These are phyloP conservation scores for Tagetes erecta DNA, from an alignment of 129 eudicot species.

Conservation along the genomic window DNA sequence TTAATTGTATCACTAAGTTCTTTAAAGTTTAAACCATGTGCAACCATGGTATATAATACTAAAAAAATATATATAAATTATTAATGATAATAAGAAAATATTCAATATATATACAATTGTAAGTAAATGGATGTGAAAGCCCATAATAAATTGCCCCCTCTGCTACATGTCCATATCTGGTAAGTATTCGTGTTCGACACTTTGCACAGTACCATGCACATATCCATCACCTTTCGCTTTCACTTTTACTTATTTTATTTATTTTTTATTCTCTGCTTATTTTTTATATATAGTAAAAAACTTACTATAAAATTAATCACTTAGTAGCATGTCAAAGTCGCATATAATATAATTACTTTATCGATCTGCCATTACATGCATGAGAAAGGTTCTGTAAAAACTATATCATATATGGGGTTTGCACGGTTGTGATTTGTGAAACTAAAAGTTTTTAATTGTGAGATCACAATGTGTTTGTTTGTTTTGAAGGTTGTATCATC, in stretches of 20 bases:
- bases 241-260: constrained; percentile 27
- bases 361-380: not conserved
- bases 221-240: constrained; percentile 28
- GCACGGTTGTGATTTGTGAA: no score
- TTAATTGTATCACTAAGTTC: constrained; percentile 12
- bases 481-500: no score
- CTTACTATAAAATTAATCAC: not conserved
- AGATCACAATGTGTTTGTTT: not conserved
- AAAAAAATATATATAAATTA: not conserved
- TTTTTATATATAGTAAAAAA: not conserved
- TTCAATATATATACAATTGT: not conserved
- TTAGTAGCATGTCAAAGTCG: constrained; percentile 1
- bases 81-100: not conserved
- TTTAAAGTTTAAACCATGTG: constrained; percentile 32
- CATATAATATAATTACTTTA: not conserved
- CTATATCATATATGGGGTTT: no score
- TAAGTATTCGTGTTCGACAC: constrained; percentile 32
- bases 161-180: constrained; percentile 29
- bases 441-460: not conserved
- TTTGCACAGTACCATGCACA: constrained; percentile 35
- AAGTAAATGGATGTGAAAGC: constrained; percentile 26
- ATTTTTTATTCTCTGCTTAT: not conserved
- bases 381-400: not conserved
- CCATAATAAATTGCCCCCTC: constrained; percentile 36
- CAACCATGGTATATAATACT: constrained; percentile 17